Evolutionary conservation across 2,329 filamentous ascomycete genomes (phyloP).

Genomic region (Aspergillus sp.): DNA sequence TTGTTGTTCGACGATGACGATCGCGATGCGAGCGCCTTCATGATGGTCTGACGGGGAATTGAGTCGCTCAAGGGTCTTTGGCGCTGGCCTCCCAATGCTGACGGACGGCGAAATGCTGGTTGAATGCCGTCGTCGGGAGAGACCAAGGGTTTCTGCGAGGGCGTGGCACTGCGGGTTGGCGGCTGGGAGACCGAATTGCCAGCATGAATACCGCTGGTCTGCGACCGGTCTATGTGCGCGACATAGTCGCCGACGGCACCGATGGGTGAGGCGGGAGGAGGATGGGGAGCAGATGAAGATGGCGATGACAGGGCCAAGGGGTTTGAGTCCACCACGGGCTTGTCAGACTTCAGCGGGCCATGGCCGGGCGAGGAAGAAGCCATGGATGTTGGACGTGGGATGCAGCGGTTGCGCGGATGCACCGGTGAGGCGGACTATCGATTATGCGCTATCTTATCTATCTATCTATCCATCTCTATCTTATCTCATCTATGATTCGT

Average conservation of each 20-base stretch:
- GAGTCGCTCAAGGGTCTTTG: conserved; percentile 50
- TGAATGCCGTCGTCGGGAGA: conserved; percentile 20
- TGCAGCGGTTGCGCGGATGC: no score
- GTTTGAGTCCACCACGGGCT: conserved; percentile 3
- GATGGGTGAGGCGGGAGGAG: conserved; percentile 9
- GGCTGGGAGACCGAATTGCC: conserved; percentile 8
- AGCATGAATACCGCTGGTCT: neutral
- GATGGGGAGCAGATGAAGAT: conserved; percentile 15
- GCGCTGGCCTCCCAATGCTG: conserved; percentile 31
- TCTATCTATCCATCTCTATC: no score
- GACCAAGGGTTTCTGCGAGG: conserved; percentile 11
- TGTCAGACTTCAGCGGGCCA: conserved; percentile 9
- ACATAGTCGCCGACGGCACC: conserved; percentile 1
- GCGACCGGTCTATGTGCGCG: neutral
- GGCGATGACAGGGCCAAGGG: conserved; percentile 10
- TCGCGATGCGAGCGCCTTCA: conserved; percentile 67
- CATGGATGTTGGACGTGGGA: conserved; percentile 7
- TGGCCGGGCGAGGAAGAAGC: conserved; percentile 10
- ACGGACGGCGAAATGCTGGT: conserved; percentile 25
- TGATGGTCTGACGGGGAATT: conserved; percentile 68
- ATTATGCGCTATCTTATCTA: no score
- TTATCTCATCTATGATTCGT: no score
- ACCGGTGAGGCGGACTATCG: conserved; percentile 6
- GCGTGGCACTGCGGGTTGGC: conserved; percentile 14
- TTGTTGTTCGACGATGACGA: conserved; percentile 44